Evolutionary conservation across 768 basidiomycete genomes (phyloP), one percentile per base, ranked within the genome.

Genomic region (Naganishia onofrii): DNA sequence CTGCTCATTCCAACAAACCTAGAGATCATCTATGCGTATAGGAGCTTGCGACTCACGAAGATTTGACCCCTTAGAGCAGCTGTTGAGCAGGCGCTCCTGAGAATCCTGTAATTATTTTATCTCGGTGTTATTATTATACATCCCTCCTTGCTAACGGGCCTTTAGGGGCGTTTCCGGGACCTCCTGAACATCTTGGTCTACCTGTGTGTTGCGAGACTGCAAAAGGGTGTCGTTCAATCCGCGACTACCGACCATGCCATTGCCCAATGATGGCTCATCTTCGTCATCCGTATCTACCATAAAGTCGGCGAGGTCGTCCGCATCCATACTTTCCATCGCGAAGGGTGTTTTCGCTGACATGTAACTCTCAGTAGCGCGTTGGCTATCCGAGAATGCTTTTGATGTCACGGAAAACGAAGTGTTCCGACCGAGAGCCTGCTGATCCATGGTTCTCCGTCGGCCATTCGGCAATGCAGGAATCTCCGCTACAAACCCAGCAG

Each of bases 271-370:
- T 12, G 23, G 6, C 48, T 68, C 36, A 31, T 70, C 69, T 34
- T 70, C 69, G 29, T 70, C 69, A 54, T 70, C 69, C 46, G 60
- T 70, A 57, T 70, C 69, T 2, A 64, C 69, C 69, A 70, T 70
- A 29, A 70, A 58, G n/a, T 65, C 58, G 17, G 42, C 69, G n/a
- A 70, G 42, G 28, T 29, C n/a, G 31, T 70, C 54, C 17, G 63
- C 52, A 34, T 70, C 69, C 31, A n/a, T 13, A 13, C 57, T 34
- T 28, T 44, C 6, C 51, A 19, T 53, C 29, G 5, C 65, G 28
- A 23, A 36, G 48, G 42, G 31, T 19, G 31, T 32, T 19, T 26
- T 42, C n/a, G 34, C 4, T 8, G 64, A 26, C 23, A 51, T n/a
- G 7, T 8, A 7, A n/a, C 48, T 51, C 13, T 51, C 48, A 12